phyloP scores from a whole-genome alignment of 83 land plant species.

The Diphasiastrum complanatum region DNA sequence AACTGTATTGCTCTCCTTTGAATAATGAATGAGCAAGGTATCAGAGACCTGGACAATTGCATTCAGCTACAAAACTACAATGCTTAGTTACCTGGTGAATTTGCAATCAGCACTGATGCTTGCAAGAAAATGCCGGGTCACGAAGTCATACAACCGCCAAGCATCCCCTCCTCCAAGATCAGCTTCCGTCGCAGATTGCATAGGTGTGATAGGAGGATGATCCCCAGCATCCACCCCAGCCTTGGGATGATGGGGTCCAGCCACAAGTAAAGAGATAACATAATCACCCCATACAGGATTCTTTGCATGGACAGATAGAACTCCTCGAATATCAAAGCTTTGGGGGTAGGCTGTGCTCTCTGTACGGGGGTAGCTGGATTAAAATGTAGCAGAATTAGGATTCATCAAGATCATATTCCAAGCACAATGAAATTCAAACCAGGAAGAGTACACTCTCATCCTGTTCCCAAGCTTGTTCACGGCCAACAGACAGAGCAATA shows the following conservation, averaged over 20 bases:
- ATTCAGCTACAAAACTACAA: background rate
- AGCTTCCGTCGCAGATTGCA: slow-evolving; percentile 70
- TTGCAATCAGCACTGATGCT: slow-evolving; percentile 84
- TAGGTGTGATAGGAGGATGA: slow-evolving; percentile 97
- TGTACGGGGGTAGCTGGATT: slow-evolving; percentile 96
- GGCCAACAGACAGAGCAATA: too few species aligned
- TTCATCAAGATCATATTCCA: too few species aligned
- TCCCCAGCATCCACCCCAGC: slow-evolving; percentile 86
- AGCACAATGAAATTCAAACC: too few species aligned
- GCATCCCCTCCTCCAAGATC: slow-evolving; percentile 74
- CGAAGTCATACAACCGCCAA: slow-evolving; percentile 83
- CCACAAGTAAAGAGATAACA: slow-evolving; percentile 43
- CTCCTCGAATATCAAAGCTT: slow-evolving; percentile 70
- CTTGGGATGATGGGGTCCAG: slow-evolving; percentile 60
- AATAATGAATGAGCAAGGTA: too few species aligned
- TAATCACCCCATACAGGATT: slow-evolving; percentile 74
- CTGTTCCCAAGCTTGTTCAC: too few species aligned
- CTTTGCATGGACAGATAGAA: slow-evolving; percentile 40
- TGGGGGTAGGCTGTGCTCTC: slow-evolving; percentile 91
- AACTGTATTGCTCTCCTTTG: background rate
- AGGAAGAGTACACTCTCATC: too few species aligned
- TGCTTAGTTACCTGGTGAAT: slow-evolving; percentile 56
- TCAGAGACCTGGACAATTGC: too few species aligned
- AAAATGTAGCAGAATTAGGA: too few species aligned
- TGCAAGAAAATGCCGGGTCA: slow-evolving; percentile 86